A percentile compares a stretch with the other conserved stretches of the same genome.
phyloP scores from a whole-genome alignment of 1,284 basidiomycete genomes.

The Ceratobasidium sp. region DNA sequence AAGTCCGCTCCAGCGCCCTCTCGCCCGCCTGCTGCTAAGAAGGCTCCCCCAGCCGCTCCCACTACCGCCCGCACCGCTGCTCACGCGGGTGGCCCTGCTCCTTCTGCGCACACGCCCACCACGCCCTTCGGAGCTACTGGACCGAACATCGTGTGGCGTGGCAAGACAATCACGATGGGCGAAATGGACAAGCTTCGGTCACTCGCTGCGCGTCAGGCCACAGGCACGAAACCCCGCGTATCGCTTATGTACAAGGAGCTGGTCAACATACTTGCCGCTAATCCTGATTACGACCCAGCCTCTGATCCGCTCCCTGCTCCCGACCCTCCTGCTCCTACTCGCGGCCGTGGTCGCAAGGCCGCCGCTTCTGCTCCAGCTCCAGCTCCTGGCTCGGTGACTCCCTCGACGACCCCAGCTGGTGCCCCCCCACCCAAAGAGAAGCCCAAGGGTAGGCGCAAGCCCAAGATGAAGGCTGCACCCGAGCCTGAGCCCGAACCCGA shows the following conservation, averaged over 20 bases:
- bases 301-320: background rate
- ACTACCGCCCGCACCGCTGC: background rate
- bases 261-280: background rate
- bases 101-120: background rate
- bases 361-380: background rate
- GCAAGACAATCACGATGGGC: background rate
- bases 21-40: too few relatives aligned
- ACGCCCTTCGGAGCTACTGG: background rate
- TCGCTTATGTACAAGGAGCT: background rate
- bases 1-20: too few relatives aligned
- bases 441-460: too few relatives aligned
- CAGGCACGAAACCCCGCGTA: background rate
- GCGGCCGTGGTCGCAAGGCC: background rate
- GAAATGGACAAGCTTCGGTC: background rate
- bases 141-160: background rate
- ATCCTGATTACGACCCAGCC: background rate
- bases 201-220: background rate
- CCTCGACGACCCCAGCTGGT: background rate
- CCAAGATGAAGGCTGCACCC: too few relatives aligned
- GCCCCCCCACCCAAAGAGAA: too few relatives aligned
- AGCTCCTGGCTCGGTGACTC: background rate
- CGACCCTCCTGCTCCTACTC: background rate
- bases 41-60: too few relatives aligned
- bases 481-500: too few relatives aligned
- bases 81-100: background rate